Conservation (phyloP, 768 basidiomycete species). For the Mycena venus region DNA sequence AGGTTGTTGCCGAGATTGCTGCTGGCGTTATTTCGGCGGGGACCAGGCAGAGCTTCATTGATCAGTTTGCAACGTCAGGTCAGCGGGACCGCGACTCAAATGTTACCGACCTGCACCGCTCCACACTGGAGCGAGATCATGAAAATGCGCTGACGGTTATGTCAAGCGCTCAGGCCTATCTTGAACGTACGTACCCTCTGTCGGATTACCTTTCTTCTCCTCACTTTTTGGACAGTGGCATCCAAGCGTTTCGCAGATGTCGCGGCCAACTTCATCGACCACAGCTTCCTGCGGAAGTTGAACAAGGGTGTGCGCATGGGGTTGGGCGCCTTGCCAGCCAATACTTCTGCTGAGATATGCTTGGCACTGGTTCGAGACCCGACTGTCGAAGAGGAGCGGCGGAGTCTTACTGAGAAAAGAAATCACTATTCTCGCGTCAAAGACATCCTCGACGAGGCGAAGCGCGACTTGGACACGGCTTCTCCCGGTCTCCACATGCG, state of each 20-base stretch:
- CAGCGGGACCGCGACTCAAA: no score
- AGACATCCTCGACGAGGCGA: slow-evolving; percentile 6
- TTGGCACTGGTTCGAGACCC: slow-evolving; percentile 21
- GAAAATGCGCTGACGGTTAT: slow-evolving; percentile 18
- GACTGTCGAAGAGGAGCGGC: background rate
- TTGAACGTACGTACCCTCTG: slow-evolving; percentile 9
- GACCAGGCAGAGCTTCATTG: background rate
- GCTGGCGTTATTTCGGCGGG: background rate
- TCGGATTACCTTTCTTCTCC: background rate
- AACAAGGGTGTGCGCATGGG: background rate
- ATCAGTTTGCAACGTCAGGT: background rate
- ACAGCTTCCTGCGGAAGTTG: slow-evolving; percentile 14
- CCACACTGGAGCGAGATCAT: background rate
- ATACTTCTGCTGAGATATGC: slow-evolving; percentile 10
- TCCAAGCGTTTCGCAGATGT: slow-evolving; percentile 26
- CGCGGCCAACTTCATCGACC: slow-evolving; percentile 17
- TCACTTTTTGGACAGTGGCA: slow-evolving; percentile 3
- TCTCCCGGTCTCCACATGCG: background rate
- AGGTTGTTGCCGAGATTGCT: background rate
- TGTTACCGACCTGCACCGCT: no score
- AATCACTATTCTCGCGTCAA: background rate
- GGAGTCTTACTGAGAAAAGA: background rate
- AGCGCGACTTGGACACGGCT: slow-evolving; percentile 13
- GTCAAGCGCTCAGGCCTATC: slow-evolving; percentile 22
- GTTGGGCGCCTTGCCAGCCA: slow-evolving; percentile 3